phyloP scores from a whole-genome alignment of 2,329 filamentous ascomycete species.

The Scorias spongiosa region DNA sequence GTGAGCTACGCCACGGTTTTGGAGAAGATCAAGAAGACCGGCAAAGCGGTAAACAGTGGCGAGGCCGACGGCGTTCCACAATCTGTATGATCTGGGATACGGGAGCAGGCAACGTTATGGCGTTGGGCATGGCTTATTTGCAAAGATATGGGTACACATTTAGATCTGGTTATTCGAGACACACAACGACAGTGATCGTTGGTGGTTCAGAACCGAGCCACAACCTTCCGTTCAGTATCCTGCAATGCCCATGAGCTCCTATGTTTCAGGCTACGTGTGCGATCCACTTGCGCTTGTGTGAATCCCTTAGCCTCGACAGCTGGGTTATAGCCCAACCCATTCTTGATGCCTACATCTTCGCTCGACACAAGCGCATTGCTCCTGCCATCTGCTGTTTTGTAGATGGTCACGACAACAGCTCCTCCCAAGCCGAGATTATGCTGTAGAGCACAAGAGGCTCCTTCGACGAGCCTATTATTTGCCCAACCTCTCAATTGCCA shows the following conservation, averaged over 20 bases:
- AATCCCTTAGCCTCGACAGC: slow-evolving; percentile 82
- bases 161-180: not conserved
- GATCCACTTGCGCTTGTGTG: slow-evolving; percentile 57
- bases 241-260: slow-evolving; percentile 59
- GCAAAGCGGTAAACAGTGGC: slow-evolving; percentile 73
- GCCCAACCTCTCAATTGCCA: slow-evolving; percentile 96
- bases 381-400: slow-evolving; percentile 66
- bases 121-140: not conserved
- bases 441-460: slow-evolving; percentile 62
- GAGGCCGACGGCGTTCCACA: slow-evolving; percentile 49
- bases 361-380: slow-evolving; percentile 45
- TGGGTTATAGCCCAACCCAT: slow-evolving; percentile 75
- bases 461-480: slow-evolving; percentile 62
- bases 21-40: slow-evolving; percentile 83
- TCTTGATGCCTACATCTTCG: slow-evolving; percentile 48
- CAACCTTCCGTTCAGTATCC: slow-evolving; percentile 60
- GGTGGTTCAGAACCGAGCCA: slow-evolving; percentile 44
- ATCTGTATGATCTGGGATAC: slow-evolving; percentile 9
- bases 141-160: not conserved
- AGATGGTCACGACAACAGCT: slow-evolving; percentile 79
- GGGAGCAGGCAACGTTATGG: too few relatives aligned
- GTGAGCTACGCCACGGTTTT: slow-evolving; percentile 70
- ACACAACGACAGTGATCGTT: not conserved
- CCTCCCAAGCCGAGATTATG: slow-evolving; percentile 90
- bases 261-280: slow-evolving; percentile 53